These are phyloP conservation scores for Colletotrichum graminicola DNA, from an alignment of 2,329 filamentous ascomycete genomes.

Conservation along the genomic window DNA sequence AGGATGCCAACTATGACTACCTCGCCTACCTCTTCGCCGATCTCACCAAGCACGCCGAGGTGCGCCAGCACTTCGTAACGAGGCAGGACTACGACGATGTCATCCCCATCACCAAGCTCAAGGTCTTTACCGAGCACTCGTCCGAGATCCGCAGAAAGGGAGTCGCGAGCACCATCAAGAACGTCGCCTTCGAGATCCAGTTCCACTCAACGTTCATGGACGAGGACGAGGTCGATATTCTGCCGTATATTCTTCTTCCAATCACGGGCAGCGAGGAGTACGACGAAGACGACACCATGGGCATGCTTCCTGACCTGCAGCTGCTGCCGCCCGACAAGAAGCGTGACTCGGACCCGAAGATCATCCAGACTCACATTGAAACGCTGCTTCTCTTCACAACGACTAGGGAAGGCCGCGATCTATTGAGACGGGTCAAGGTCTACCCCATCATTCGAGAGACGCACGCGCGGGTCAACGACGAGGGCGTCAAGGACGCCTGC, in stretches of 20 bases:
- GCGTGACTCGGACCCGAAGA: constrained; percentile 80
- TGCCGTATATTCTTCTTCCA: constrained; percentile 90
- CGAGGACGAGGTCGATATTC: constrained; percentile 79
- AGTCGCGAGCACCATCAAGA: constrained; percentile 97
- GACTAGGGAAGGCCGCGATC: constrained; percentile 79
- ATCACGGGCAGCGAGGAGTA: constrained; percentile 92
- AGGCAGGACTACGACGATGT: constrained; percentile 83
- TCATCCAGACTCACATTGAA: constrained; percentile 89
- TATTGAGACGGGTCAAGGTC: constrained; percentile 81
- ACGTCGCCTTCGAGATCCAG: constrained; percentile 84
- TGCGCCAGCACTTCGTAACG: constrained; percentile 80
- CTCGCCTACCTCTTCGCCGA: constrained; percentile 95
- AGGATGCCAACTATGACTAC: constrained; percentile 89
- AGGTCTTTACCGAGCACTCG: constrained; percentile 92
- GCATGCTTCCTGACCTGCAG: constrained; percentile 91
- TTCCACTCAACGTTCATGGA: constrained; percentile 79
- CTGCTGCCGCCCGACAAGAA: constrained; percentile 90
- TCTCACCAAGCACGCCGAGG: constrained; percentile 82
- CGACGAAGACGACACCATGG: constrained; percentile 84
- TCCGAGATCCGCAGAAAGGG: constrained; percentile 87
- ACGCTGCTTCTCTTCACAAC: constrained; percentile 87
- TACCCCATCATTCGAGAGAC: constrained; percentile 92
- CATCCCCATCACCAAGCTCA: constrained; percentile 91
- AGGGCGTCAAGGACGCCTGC: constrained; percentile 84
- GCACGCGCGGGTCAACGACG: constrained; percentile 82